These are phyloP conservation scores for Rutstroemia sp. DNA, from an alignment of 2,329 filamentous ascomycete species.

Conservation along the genomic window DNA sequence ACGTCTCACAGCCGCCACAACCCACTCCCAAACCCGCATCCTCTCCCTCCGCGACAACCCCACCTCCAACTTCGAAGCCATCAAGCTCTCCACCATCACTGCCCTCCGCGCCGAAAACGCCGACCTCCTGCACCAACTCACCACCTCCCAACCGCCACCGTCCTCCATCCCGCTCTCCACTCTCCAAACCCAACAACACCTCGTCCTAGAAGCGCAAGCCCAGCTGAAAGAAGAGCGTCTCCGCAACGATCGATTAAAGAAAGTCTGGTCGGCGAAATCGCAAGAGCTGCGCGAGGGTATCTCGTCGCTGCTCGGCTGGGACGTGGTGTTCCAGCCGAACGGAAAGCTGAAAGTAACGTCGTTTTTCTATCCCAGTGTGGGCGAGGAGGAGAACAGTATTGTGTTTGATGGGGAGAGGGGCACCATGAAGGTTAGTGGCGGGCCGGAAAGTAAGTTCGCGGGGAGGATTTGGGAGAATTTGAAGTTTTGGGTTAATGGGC, in stretches of 20 bases:
- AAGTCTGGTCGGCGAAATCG: slow-evolving; percentile 87
- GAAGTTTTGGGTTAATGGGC: slow-evolving; percentile 91
- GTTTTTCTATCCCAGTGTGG: slow-evolving; percentile 66
- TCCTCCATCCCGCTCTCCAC: slow-evolving; percentile 64
- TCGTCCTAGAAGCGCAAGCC: slow-evolving; percentile 63
- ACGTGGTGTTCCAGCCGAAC: slow-evolving; percentile 93
- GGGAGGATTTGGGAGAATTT: slow-evolving; percentile 78
- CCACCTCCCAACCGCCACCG: slow-evolving; percentile 31
- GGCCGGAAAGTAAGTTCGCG: slow-evolving; percentile 80
- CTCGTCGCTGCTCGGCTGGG: slow-evolving; percentile 86
- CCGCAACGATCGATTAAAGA: slow-evolving; percentile 75
- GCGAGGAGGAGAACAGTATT: slow-evolving; percentile 60
- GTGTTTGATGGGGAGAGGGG: slow-evolving; percentile 90
- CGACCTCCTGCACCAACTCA: slow-evolving; percentile 69
- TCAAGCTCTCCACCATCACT: slow-evolving; percentile 73
- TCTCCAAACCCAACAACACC: slow-evolving; percentile 66
- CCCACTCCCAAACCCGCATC: slow-evolving; percentile 70
- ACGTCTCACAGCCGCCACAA: slow-evolving; percentile 60
- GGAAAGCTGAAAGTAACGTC: slow-evolving; percentile 88
- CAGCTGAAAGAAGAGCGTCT: slow-evolving; percentile 72
- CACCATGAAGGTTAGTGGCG: slow-evolving; percentile 96
- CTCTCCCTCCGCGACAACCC: slow-evolving; percentile 88
- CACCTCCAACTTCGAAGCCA: slow-evolving; percentile 73
- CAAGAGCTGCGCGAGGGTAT: slow-evolving; percentile 95
- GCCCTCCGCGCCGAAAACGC: slow-evolving; percentile 77